Percentiles rank a stretch among this genome's conserved stretches.
phyloP scores from a whole-genome alignment of 306 rosid genomes.

The Psophocarpus tetragonolobus region DNA sequence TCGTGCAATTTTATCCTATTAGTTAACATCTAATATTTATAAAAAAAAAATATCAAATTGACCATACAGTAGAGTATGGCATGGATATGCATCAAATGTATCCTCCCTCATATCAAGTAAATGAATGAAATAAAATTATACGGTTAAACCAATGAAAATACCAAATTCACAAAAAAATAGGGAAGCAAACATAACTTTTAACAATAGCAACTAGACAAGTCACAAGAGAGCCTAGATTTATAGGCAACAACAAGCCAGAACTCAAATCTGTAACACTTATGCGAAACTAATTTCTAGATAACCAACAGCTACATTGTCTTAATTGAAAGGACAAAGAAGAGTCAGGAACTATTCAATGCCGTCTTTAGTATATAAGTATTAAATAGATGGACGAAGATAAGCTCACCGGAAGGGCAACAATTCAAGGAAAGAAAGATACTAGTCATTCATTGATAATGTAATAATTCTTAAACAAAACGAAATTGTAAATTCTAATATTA shows the following conservation, averaged over 20 bases:
- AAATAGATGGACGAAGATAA: neutral
- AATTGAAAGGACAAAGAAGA: neutral
- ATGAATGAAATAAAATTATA: too few species aligned
- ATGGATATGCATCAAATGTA: too few species aligned
- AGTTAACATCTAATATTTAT: too few species aligned
- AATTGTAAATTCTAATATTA: neutral
- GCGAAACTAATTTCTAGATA: neutral
- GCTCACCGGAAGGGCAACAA: neutral
- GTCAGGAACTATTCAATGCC: neutral
- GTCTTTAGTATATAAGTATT: neutral
- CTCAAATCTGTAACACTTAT: neutral
- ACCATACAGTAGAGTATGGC: too few species aligned
- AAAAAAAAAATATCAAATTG: too few species aligned
- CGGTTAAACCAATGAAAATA: neutral
- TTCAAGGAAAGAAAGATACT: neutral
- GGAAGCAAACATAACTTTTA: neutral
- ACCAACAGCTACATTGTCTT: neutral
- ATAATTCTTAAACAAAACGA: neutral
- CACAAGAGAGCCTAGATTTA: neutral
- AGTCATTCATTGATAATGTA: constrained; percentile 25
- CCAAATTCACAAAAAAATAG: neutral
- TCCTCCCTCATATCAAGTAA: neutral
- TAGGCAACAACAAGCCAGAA: neutral
- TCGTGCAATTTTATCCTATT: too few species aligned
- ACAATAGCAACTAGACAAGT: neutral